These are phyloP conservation scores for Backusella parvicylindrica DNA, from an alignment of 192 early-diverging fungal species.

Conservation along the genomic window DNA sequence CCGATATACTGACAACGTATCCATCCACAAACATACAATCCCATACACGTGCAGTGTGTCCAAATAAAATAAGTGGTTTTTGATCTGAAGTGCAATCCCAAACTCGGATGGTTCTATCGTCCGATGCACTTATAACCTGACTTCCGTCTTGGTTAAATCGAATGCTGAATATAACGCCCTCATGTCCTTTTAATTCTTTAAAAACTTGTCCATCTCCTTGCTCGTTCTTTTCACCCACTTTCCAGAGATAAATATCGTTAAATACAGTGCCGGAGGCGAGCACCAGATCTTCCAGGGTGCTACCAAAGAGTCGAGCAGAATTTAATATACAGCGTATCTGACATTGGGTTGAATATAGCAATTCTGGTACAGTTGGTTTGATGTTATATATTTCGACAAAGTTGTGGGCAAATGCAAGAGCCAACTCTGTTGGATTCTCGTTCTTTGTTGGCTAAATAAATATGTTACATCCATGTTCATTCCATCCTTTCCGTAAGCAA, in stretches of 20 bases:
- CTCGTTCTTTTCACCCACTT: constrained; percentile 35
- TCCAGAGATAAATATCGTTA: constrained; percentile 77
- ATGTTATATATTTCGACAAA: constrained; percentile 59
- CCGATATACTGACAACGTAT: constrained; percentile 65
- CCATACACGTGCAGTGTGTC: constrained; percentile 82
- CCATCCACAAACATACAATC: constrained; percentile 58
- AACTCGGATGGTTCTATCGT: constrained; percentile 78
- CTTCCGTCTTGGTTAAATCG: constrained; percentile 60
- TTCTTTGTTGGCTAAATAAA: neutral
- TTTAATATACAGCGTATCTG: constrained; percentile 71
- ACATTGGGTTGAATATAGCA: constrained; percentile 50
- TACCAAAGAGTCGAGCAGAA: constrained; percentile 69
- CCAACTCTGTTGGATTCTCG: constrained; percentile 38
- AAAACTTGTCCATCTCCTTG: constrained; percentile 39
- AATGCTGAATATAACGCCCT: constrained; percentile 79
- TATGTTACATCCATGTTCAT: neutral
- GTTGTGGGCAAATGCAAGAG: constrained; percentile 75
- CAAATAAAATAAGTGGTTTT: constrained; percentile 47
- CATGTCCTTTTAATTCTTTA: constrained; percentile 53
- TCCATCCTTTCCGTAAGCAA: neutral
- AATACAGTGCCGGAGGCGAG: constrained; percentile 83
- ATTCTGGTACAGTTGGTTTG: constrained; percentile 8
- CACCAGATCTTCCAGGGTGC: constrained; percentile 39
- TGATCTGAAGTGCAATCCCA: constrained; percentile 38
- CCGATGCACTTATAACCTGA: constrained; percentile 66